Base-by-base conservation (phyloP, 768 basidiomycete genomes). In the Harrya chromipes region DNA sequence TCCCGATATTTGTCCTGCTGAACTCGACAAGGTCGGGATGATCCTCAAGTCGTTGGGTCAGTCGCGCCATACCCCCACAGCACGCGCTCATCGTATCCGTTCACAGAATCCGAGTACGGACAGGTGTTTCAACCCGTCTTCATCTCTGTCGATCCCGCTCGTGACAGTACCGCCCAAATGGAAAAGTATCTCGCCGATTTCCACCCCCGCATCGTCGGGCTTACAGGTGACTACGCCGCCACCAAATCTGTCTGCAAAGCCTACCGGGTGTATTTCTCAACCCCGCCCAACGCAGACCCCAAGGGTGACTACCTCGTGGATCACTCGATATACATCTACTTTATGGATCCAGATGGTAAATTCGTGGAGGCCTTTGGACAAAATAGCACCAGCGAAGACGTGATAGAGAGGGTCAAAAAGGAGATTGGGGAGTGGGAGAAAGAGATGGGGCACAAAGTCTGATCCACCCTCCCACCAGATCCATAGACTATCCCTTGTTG, bases 301-400 rank as follows among this genome's bases (percentile, higher is more conserved):
- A 82, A 79, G 9, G 94, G 93, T 43, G 97, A 99, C 73, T 99
- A 98, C 67, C 82, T 99, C 38, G 97, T 99, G 29, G 97, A 98
- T 71, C 87, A 90, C 68, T 93, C 90, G 36, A 95, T 97, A 67
- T 97, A 93, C 70, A 90, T 99, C 58, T 99, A 99, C 70, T 80
- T 99, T 31, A 97, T 99, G 93, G 94, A 97, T 62, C 95, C 97
- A 2, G 69, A 83, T 5, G 97, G 95, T 2, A 78, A 87, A 62
- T 99, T 98, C 58, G 90, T 97, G 1, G 94, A 98, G 54, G 97
- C 97, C 1, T 97, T 97, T 67, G 97, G 97, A 5, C 93, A 97
- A 74, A 79, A 76, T 43, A 84, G 78, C 46, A 78, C 78, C 0
- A 75, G 80, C 12, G 79, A 83, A 19, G 86, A 90, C 9, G 84